A percentile compares a stretch with the other conserved stretches of the same genome.
These are phyloP conservation scores for Phytophthora cryptogea DNA, from an alignment of 352 stramenopile species.

Conservation along the genomic window DNA sequence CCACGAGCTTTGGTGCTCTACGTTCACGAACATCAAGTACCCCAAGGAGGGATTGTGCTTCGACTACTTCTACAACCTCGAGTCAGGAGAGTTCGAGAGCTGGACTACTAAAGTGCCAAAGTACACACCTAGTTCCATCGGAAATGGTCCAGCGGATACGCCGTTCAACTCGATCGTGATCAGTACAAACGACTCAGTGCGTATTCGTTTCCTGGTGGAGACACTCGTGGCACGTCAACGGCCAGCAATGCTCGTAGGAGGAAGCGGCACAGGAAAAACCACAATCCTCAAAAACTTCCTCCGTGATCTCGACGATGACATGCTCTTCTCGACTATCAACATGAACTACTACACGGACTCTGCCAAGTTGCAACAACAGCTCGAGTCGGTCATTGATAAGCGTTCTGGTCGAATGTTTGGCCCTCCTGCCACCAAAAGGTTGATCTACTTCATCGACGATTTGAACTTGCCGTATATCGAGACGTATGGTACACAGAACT, in stretches of 20 bases:
- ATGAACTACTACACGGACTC: conserved; percentile 98
- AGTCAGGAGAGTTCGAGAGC: conserved; percentile 91
- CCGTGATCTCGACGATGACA: conserved; percentile 89
- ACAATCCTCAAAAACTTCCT: conserved; percentile 97
- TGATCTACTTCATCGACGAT: conserved; percentile 98
- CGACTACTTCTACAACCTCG: conserved; percentile 97
- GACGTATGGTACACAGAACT: conserved; percentile 97
- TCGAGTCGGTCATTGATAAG: conserved; percentile 98
- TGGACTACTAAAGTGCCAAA: conserved; percentile 94
- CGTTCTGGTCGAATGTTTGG: conserved; percentile 95
- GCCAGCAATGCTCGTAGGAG: conserved; percentile 95
- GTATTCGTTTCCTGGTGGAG: conserved; percentile 95
- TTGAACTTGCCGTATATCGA: conserved; percentile 97
- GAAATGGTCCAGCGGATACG: conserved; percentile 91
- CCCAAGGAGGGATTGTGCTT: conserved; percentile 96
- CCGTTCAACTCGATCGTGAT: conserved; percentile 97
- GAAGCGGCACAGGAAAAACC: conserved; percentile 97
- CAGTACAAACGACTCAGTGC: conserved; percentile 95
- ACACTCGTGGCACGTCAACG: conserved; percentile 93
- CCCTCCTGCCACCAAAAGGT: conserved; percentile 94
- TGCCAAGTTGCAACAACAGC: conserved; percentile 93
- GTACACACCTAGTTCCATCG: conserved; percentile 91
- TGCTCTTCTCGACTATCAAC: conserved; percentile 97
- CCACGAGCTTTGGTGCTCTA: conserved; percentile 81
- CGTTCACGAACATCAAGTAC: conserved; percentile 91